Evolutionary conservation across 352 stramenopile genomes (phyloP).

Genomic region (Pythium myriotylum): DNA sequence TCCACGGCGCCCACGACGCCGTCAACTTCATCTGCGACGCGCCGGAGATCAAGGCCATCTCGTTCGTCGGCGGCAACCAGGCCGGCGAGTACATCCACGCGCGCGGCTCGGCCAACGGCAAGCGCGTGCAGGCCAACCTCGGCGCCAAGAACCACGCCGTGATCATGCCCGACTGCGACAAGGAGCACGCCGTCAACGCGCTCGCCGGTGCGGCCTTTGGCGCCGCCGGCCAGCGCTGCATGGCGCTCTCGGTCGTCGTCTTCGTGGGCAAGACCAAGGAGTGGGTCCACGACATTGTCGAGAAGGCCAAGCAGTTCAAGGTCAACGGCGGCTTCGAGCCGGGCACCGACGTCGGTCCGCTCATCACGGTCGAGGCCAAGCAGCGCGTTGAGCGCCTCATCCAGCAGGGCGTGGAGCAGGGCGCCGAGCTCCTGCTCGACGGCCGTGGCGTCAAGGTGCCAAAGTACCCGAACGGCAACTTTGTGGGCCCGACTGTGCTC

Average conservation of each 20-base stretch:
- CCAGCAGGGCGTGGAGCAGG: conserved; percentile 86
- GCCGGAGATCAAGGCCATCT: conserved; percentile 94
- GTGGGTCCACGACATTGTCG: conserved; percentile 92
- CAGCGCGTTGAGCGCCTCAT: conserved; percentile 90
- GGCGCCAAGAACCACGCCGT: conserved; percentile 99
- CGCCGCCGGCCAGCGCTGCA: conserved; percentile 97
- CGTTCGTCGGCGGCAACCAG: conserved; percentile 94
- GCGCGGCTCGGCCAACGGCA: conserved; percentile 86
- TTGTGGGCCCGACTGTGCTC: conserved; percentile 94
- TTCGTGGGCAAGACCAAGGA: conserved; percentile 95
- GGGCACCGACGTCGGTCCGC: conserved; percentile 77
- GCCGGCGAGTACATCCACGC: conserved; percentile 96
- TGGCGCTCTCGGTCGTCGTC: conserved; percentile 95
- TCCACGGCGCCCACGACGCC: conserved; percentile 86
- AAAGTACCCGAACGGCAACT: conserved; percentile 96
- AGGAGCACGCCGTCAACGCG: conserved; percentile 87
- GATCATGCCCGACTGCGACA: conserved; percentile 94
- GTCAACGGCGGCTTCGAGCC: conserved; percentile 88
- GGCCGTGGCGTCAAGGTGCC: conserved; percentile 88
- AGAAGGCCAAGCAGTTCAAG: conserved; percentile 89
- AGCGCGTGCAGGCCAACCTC: conserved; percentile 96
- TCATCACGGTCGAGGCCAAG: conserved; percentile 92
- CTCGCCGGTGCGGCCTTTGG: conserved; percentile 94
- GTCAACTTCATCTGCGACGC: conserved; percentile 96
- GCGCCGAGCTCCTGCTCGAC: conserved; percentile 91